Conservation (phyloP, 768 basidiomycete species). For the Leccinum rimulosum region DNA sequence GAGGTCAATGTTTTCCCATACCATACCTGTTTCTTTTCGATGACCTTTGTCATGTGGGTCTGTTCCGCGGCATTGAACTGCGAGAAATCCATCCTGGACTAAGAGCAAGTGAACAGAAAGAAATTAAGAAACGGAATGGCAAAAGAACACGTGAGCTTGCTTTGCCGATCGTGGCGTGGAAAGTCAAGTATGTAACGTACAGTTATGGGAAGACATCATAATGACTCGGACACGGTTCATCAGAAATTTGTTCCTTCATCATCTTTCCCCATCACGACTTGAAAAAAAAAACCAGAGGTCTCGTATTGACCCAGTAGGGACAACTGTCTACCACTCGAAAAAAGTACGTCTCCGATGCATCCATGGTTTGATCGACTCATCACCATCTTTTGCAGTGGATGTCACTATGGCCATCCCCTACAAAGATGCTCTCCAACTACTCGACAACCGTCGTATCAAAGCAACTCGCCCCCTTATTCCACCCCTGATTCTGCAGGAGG, state of each 20-base stretch:
- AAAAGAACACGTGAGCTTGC: slow-evolving; percentile 8
- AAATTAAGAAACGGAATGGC: not conserved
- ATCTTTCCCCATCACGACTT: not conserved
- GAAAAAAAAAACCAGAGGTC: not conserved
- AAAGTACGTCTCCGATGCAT: slow-evolving; percentile 19
- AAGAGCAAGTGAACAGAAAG: slow-evolving; percentile 1
- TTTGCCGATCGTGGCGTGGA: slow-evolving; percentile 11
- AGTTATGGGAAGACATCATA: not conserved
- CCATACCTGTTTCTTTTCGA: slow-evolving; percentile 93
- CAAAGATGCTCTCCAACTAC: slow-evolving; percentile 73
- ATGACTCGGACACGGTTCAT: not conserved
- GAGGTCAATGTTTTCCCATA: slow-evolving; percentile 28
- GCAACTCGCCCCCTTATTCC: slow-evolving; percentile 88
- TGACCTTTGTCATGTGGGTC: slow-evolving; percentile 91
- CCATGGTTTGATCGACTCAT: slow-evolving; percentile 2
- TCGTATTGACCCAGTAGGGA: slow-evolving; percentile 14
- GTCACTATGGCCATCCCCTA: slow-evolving; percentile 68
- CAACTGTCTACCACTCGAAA: not conserved
- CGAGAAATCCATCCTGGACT: slow-evolving; percentile 79
- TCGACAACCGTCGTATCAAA: slow-evolving; percentile 87
- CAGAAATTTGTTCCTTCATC: not conserved
- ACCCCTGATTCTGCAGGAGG: slow-evolving; percentile 92
- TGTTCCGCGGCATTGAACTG: slow-evolving; percentile 87
- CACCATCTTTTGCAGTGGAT: slow-evolving; percentile 31
- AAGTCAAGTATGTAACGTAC: not conserved